Evolutionary conservation across 148 eudicot species (phyloP).

Genomic region (Nepenthes mirabilis): DNA sequence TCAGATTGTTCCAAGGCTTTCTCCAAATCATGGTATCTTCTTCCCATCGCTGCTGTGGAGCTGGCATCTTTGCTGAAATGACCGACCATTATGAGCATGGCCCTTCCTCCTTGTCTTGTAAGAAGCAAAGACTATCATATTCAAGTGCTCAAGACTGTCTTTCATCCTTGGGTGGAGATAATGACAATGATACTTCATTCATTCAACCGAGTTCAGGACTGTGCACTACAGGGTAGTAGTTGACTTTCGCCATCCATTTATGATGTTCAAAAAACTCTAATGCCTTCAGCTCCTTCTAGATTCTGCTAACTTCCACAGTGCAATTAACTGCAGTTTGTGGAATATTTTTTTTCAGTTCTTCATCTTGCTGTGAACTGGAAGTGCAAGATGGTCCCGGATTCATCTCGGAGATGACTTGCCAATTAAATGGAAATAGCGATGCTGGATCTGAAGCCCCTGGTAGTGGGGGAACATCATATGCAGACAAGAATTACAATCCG

Average conservation of each 20-base stretch:
- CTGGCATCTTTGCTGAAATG: conserved; percentile 1
- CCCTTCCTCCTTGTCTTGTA: conserved; percentile 2
- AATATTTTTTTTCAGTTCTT: conserved; percentile 8
- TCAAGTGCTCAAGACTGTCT: conserved; percentile 2
- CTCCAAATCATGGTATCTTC: conserved; percentile 23
- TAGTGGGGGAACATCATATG: conserved; percentile 17
- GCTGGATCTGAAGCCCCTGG: conserved; percentile 18
- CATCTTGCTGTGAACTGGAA: conserved; percentile 20
- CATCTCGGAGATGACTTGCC: conserved; percentile 32
- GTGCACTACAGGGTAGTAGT: conserved; percentile 6
- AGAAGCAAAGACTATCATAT: conserved; percentile 18
- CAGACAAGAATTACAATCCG: conserved; percentile 14
- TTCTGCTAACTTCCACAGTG: not conserved
- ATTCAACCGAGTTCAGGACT: conserved; percentile 7
- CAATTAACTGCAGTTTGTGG: conserved; percentile 1
- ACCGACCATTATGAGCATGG: conserved; percentile 2
- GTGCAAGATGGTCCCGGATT: conserved; percentile 15
- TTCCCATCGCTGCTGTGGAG: conserved; percentile 3
- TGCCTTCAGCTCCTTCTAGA: conserved; percentile 1
- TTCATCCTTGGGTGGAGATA: conserved; percentile 5
- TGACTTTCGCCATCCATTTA: not conserved
- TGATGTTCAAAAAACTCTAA: not conserved
- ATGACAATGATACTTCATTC: conserved; percentile 5
- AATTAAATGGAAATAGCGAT: conserved; percentile 31
- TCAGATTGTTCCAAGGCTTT: not conserved